Base-by-base conservation (phyloP, 257 asterid genomes). In the Petunia secreta region DNA sequence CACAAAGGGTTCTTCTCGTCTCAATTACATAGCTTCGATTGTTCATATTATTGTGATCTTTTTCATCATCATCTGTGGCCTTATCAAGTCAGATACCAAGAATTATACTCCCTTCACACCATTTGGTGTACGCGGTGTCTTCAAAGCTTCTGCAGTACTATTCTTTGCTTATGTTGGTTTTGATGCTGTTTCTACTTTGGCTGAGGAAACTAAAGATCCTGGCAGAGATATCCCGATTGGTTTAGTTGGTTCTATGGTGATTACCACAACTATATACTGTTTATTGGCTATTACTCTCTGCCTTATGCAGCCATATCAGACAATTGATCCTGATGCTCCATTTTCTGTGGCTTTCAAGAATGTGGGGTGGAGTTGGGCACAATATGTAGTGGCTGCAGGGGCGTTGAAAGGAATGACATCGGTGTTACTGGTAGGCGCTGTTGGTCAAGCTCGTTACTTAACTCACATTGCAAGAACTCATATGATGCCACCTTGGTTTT, bases 161-260 rank as follows among this genome's bases (percentile, higher is more conserved):
- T 90, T 87, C 87, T 90, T 90, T 25, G 92, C 94, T 14, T 90
- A 87, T 64, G 85, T 88, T 0, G 94, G 94, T 0, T 90, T 90
- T 73, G 94, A 90, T 34, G 94, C 94, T 0, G 91, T 90, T n/a
- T 82, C 94, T 58, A 90, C 94, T 46, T 83, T 90, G 91, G 94
- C 94, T 0, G 94, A 90, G 81, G 94, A 90, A 41, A 87, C 94
- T 2, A 87, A 87, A 59, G 86, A 90, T 15, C 94, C 92, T 0
- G 88, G 77, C 59, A 44, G 84, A 9, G 94, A 90, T 44, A 87
- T 90, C 76, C 94, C 94, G 11, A 84, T 90, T 2, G 94, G 94
- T 37, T 89, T 90, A 3, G 91, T 90, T 0, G 92, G 94, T 2
- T 90, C 94, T 1, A 89, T 90, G 90, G 87, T 89, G 80, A 76